Base-by-base conservation (phyloP, 192 early-diverging fungal species). In the Backusella luteola region DNA sequence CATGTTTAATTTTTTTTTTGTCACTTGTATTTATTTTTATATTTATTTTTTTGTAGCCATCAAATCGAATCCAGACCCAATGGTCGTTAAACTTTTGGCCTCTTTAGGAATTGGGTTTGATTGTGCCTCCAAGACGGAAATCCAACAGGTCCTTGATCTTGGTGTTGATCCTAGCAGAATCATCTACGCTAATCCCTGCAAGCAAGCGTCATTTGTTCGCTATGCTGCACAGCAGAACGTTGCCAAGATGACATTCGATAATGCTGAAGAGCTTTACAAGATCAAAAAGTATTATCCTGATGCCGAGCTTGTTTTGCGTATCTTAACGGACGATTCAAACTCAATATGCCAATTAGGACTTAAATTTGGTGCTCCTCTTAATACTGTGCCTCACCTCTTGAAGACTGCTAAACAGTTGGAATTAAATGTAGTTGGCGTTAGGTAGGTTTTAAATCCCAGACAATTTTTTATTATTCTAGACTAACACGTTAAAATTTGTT, bases 191-290 rank as follows among this genome's bases (percentile, higher is more conserved):
- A 44, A 44, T 44, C 42, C 42, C 5, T 99, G 98, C 91, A 99
- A 99, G 87, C 96, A 96, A 75, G 88, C 91, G 67, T 96, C 96
- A 6, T 97, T 97, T 84, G 90, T 99, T 80, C 93, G 94, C 59
- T 97, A 90, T 75, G 96, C 97, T 2, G 82, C 84, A 29, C 81
- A 83, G 32, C 87, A 90, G 67, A 91, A 92, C 73, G 95, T 99
- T 34, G 80, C 81, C 67, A 91, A 95, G 90, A 96, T 99, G 95
- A 99, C 98, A 21, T 99, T 99, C 88, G 98, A 99, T 86, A 99
- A 99, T 87, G 91, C 92, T 6, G 98, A 99, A 85, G 98, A 99
- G 83, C 91, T 99, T 3, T 85, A 88, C 87, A 99, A 99, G 89
- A 92, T 99, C 79, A 93, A 94, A 81, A 79, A 85, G 38, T 84